phyloP scores from a whole-genome alignment of 2,329 filamentous ascomycete species.

The Trichoderma atrobrunneum region DNA sequence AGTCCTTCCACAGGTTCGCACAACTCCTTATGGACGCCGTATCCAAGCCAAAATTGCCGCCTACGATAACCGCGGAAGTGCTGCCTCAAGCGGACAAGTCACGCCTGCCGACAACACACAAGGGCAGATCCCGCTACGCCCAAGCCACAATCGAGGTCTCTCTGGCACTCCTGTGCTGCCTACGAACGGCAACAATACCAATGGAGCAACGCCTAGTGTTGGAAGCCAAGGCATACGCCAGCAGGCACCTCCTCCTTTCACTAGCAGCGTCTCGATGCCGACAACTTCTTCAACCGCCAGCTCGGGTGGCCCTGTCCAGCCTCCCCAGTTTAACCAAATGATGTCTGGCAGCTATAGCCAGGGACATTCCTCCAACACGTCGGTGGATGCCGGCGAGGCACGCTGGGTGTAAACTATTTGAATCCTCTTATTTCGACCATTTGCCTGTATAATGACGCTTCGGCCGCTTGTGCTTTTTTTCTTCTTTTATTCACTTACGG shows the following conservation, averaged over 20 bases:
- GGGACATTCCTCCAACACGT: slow-evolving; percentile 25
- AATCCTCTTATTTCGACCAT: slow-evolving; percentile 26
- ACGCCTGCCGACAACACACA: slow-evolving; percentile 53
- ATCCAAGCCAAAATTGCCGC: slow-evolving; percentile 83
- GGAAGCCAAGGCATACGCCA: slow-evolving; percentile 31
- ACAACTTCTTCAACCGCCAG: slow-evolving; percentile 30
- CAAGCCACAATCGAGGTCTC: slow-evolving; percentile 42
- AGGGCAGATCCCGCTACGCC: slow-evolving; percentile 52
- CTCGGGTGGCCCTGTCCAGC: slow-evolving; percentile 27
- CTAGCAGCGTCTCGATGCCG: slow-evolving; percentile 32
- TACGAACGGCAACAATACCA: slow-evolving; percentile 21
- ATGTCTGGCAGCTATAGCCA: slow-evolving; percentile 28
- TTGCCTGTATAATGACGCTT: slow-evolving; percentile 36
- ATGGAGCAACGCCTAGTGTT: slow-evolving; percentile 25
- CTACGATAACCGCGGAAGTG: slow-evolving; percentile 49
- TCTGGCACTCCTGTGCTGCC: slow-evolving; percentile 39
- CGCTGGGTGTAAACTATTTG: slow-evolving; percentile 40
- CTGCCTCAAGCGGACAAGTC: slow-evolving; percentile 47
- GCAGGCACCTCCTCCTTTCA: slow-evolving; percentile 34
- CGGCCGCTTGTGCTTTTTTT: slow-evolving; percentile 24
- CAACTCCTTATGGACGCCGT: slow-evolving; percentile 90
- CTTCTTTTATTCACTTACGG: slow-evolving; percentile 19
- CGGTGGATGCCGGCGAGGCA: slow-evolving; percentile 33
- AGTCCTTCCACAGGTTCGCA: slow-evolving; percentile 77
- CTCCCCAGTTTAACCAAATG: slow-evolving; percentile 31